Conservation (phyloP, 768 basidiomycete genomes). For the Hortiboletus flavorubellus region DNA sequence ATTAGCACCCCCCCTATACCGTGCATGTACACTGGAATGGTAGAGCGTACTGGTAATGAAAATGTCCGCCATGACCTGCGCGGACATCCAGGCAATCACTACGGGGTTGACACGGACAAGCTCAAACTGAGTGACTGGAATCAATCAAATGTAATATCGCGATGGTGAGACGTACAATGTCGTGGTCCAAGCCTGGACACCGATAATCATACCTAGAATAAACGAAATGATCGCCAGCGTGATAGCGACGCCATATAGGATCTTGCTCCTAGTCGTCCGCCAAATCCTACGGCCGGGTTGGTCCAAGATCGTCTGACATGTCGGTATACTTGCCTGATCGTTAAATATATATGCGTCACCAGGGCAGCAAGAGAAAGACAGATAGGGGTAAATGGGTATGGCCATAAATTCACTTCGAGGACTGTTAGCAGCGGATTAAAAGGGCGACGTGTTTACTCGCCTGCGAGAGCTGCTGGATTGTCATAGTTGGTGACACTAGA, state of each 20-base stretch:
- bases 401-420: slow-evolving; percentile 41
- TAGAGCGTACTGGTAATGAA: slow-evolving; percentile 39
- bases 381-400: slow-evolving; percentile 48
- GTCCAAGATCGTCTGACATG: too few species aligned
- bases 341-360: slow-evolving; percentile 48
- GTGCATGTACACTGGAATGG: too few species aligned
- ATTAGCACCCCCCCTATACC: not conserved
- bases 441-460: not conserved
- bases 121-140: slow-evolving; percentile 32
- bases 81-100: slow-evolving; percentile 45
- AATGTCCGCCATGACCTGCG: slow-evolving; percentile 44
- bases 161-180: slow-evolving; percentile 31
- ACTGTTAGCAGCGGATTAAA: not conserved
- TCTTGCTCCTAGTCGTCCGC: slow-evolving; percentile 6
- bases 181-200: slow-evolving; percentile 42
- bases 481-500: slow-evolving; percentile 12
- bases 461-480: slow-evolving; percentile 8
- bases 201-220: slow-evolving; percentile 42
- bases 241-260: slow-evolving; percentile 35
- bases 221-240: slow-evolving; percentile 39
- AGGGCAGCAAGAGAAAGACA: slow-evolving; percentile 47
- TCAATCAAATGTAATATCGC: not conserved
- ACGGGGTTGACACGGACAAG: slow-evolving; percentile 39
- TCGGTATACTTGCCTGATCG: slow-evolving; percentile 35
- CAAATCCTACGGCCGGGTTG: slow-evolving; percentile 12